These are phyloP conservation scores for Tuber borchii DNA, from an alignment of 495 filamentous ascomycete genomes.

Conservation along the genomic window DNA sequence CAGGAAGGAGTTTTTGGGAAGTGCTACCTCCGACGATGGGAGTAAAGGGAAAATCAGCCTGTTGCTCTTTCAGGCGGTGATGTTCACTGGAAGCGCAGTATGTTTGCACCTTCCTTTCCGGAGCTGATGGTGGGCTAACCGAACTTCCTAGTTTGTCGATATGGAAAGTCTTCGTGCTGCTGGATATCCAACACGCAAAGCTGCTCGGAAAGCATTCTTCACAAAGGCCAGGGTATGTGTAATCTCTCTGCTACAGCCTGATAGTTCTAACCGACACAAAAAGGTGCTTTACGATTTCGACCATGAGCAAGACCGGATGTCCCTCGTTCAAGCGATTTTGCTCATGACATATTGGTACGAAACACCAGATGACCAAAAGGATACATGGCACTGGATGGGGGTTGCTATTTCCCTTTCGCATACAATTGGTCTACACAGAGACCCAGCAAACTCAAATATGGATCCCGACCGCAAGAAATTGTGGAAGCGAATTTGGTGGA, in stretches of 20 bases:
- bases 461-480: conserved; percentile 61
- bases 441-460: conserved; percentile 70
- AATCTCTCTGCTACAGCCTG: not conserved
- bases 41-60: conserved; percentile 63
- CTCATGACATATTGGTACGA: conserved; percentile 91
- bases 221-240: conserved; percentile 63
- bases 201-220: conserved; percentile 72
- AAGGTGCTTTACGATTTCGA: conserved; percentile 75
- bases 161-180: conserved; percentile 60
- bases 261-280: conserved; percentile 1
- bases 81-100: conserved; percentile 67
- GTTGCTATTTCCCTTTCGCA: conserved; percentile 75
- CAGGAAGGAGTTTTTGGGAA: conserved; percentile 62
- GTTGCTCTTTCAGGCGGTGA: conserved; percentile 71
- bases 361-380: conserved; percentile 80
- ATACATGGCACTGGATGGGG: conserved; percentile 90
- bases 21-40: conserved; percentile 59
- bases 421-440: conserved; percentile 75
- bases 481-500: conserved; percentile 95
- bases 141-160: conserved; percentile 54
- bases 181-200: conserved; percentile 63
- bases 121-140: conserved; percentile 13
- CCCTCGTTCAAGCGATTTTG: conserved; percentile 73
- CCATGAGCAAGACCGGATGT: conserved; percentile 72
- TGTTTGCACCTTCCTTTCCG: conserved; percentile 14